A percentile compares a stretch with the other conserved stretches of the same genome.
Conservation (phyloP, 139 green algal species). For the Chlamydomonas sp. region DNA sequence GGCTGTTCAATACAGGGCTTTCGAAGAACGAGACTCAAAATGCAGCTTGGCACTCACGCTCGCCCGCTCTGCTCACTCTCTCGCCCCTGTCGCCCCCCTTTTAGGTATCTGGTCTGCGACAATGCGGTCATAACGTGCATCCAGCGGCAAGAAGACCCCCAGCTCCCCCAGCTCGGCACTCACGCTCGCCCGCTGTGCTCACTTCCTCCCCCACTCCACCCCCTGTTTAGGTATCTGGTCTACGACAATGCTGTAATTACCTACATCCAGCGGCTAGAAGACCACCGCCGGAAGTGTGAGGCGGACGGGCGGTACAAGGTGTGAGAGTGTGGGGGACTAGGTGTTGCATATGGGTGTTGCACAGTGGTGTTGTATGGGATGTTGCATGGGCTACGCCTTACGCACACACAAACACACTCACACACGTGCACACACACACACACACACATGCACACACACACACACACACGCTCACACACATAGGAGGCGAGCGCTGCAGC, state of each 20-base stretch:
- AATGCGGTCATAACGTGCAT: constrained; percentile 39
- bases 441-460: no score
- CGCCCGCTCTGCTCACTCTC: background rate
- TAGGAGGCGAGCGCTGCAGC: constrained; percentile 6
- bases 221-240: constrained; percentile 20
- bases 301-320: constrained; percentile 29
- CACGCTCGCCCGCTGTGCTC: background rate
- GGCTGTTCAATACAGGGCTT: no score
- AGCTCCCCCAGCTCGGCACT: no score
- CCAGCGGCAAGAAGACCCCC: constrained; percentile 34
- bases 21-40: no score
- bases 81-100: background rate
- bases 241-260: constrained; percentile 34
- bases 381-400: no score
- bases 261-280: constrained; percentile 40
- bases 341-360: background rate
- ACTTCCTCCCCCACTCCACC: background rate
- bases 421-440: no score
- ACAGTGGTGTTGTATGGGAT: no score
- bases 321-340: background rate
- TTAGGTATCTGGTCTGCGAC: constrained; percentile 27
- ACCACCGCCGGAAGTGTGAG: constrained; percentile 34
- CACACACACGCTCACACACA: background rate
- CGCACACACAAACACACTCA: no score
- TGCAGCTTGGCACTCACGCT: no score